Conservation (phyloP, 1,139 yeast genomes). For the Saccharomycopsis hybrid region DNA sequence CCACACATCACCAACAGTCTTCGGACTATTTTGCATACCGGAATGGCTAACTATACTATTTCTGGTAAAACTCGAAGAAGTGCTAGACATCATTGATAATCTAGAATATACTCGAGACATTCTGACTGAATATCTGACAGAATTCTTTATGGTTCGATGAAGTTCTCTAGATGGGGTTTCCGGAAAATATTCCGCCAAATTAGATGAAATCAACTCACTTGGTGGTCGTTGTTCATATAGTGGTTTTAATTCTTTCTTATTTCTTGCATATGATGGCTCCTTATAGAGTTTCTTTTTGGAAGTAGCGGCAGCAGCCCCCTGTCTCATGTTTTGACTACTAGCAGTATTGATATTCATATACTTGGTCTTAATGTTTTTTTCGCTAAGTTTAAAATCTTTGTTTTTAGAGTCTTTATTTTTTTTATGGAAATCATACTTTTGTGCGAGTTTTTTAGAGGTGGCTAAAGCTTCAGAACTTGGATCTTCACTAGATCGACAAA, state of each 20-base stretch:
- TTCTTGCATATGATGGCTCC: slow-evolving; percentile 23
- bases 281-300: slow-evolving; percentile 1
- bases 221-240: slow-evolving; percentile 92
- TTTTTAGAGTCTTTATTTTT: slow-evolving; percentile 10
- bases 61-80: slow-evolving; percentile 2
- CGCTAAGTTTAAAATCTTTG: background rate
- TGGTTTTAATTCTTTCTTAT: slow-evolving; percentile 35
- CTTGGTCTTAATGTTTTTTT: slow-evolving; percentile 12
- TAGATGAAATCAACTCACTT: slow-evolving; percentile 83
- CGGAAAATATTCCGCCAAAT: slow-evolving; percentile 88
- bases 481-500: slow-evolving; percentile 55
- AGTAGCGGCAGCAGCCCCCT: no score
- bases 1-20: slow-evolving; percentile 64
- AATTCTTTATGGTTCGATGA: slow-evolving; percentile 75
- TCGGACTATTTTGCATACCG: slow-evolving; percentile 27
- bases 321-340: slow-evolving; percentile 12
- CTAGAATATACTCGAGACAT: slow-evolving; percentile 37
- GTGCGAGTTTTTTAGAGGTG: slow-evolving; percentile 43
- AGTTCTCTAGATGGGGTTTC: slow-evolving; percentile 67
- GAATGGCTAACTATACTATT: slow-evolving; percentile 10
- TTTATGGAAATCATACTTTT: slow-evolving; percentile 22
- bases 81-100: slow-evolving; percentile 22
- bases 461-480: slow-evolving; percentile 68
- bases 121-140: slow-evolving; percentile 70
- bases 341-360: slow-evolving; percentile 19